Evolutionary conservation across 1,139 yeast genomes (phyloP).

Genomic region (Saccharomyces hybrid): DNA sequence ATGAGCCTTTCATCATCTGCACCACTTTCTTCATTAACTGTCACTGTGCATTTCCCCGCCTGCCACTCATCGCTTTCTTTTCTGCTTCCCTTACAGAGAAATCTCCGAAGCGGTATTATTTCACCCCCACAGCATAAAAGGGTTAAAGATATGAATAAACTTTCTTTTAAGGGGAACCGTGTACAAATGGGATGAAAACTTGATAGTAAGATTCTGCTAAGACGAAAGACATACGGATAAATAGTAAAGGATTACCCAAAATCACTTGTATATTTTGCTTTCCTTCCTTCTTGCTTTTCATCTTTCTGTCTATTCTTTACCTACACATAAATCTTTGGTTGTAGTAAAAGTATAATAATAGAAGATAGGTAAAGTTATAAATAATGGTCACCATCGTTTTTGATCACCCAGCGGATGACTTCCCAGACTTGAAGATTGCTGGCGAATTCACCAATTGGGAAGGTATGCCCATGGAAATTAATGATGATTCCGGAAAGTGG

Average conservation of each 20-base stretch:
- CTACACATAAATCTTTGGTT: not conserved
- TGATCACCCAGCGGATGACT: constrained; percentile 13
- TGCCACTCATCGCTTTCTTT: not conserved
- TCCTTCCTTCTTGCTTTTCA: not conserved
- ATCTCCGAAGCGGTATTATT: not conserved
- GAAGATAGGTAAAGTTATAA: not conserved
- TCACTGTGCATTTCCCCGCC: not conserved
- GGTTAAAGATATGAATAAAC: not conserved
- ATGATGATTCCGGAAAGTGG: constrained; percentile 14
- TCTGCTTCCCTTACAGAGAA: not conserved
- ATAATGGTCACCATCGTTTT: constrained; percentile 20
- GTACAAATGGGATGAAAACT: not conserved
- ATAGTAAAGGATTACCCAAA: not conserved
- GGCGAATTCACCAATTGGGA: constrained; percentile 28
- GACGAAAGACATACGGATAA: not conserved
- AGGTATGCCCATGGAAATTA: constrained; percentile 20
- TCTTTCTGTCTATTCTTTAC: not conserved
- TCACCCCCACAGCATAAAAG: not conserved
- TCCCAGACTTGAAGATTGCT: constrained; percentile 23
- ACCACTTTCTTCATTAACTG: not conserved
- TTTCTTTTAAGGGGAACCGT: constrained; percentile 1
- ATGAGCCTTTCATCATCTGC: not conserved
- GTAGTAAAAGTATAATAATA: not conserved
- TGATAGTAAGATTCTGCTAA: not conserved
- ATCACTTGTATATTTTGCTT: not conserved